Conservation (phyloP, 2,329 filamentous ascomycete genomes). For the Nannizziopsis barbatae region DNA sequence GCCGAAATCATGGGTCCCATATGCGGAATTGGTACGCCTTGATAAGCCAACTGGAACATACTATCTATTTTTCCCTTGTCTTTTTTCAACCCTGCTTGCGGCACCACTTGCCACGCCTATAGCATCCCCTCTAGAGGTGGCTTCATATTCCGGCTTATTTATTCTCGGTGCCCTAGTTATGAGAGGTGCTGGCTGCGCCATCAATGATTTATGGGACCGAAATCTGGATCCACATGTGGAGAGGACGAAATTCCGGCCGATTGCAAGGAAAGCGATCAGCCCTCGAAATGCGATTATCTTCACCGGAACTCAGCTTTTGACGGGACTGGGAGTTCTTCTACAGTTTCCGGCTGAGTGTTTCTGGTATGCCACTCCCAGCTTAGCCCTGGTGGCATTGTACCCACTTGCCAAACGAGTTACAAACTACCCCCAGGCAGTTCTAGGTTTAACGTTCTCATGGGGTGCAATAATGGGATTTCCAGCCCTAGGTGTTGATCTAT, state of each 20-base stretch:
- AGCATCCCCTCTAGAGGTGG: constrained; percentile 28
- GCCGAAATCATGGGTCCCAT: constrained; percentile 44
- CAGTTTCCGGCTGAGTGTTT: constrained; percentile 35
- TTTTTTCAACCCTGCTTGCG: constrained; percentile 38
- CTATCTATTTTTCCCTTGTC: constrained; percentile 44
- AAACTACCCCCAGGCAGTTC: constrained; percentile 42
- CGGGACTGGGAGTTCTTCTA: constrained; percentile 34
- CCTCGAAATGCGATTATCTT: constrained; percentile 35
- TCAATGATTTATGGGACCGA: constrained; percentile 47
- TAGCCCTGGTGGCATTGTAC: constrained; percentile 38
- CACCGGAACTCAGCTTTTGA: constrained; percentile 34
- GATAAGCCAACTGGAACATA: constrained; percentile 43
- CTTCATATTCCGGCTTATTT: constrained; percentile 31
- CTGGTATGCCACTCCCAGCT: constrained; percentile 35
- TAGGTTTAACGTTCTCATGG: constrained; percentile 44
- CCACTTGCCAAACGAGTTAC: constrained; percentile 44
- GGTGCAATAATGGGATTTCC: constrained; percentile 41
- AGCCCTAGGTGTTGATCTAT: constrained; percentile 36
- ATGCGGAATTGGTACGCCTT: constrained; percentile 44
- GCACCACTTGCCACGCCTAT: constrained; percentile 34
- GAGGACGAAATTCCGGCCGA: constrained; percentile 42
- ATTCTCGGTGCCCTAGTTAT: constrained; percentile 39
- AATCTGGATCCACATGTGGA: constrained; percentile 44
- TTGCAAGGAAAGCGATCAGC: constrained; percentile 42
- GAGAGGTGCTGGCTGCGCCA: constrained; percentile 43